A percentile compares a stretch with the other conserved stretches of the same genome.
These are phyloP conservation scores for Ceratocystis albifundus DNA, from an alignment of 2,329 filamentous ascomycete species.

Conservation along the genomic window DNA sequence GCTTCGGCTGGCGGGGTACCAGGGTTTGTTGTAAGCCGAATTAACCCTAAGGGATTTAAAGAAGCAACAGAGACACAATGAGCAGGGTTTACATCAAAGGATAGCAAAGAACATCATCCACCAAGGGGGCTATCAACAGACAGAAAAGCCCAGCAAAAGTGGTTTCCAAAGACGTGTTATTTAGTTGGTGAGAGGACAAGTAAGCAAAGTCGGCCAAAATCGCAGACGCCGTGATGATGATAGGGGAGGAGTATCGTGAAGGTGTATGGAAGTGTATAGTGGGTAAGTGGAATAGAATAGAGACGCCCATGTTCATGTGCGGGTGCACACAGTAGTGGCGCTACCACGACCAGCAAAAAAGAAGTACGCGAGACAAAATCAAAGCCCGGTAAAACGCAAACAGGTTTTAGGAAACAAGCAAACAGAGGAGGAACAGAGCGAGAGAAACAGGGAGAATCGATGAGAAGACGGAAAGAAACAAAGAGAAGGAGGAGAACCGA, in stretches of 20 bases:
- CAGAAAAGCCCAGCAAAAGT: neutral
- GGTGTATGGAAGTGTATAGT: neutral
- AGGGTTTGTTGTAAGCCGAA: slow-evolving; percentile 2
- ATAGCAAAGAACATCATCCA: neutral
- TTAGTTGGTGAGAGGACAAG: neutral
- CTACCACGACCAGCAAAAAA: neutral
- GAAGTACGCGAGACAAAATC: neutral
- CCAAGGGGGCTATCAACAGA: neutral
- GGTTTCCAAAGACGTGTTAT: neutral
- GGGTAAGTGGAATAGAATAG: neutral
- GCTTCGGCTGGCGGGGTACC: slow-evolving; percentile 5
- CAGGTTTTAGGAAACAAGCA: neutral
- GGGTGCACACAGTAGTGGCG: neutral
- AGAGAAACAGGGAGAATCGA: neutral
- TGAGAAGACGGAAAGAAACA: neutral
- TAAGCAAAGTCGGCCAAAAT: slow-evolving; percentile 11
- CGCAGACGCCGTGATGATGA: slow-evolving; percentile 11
- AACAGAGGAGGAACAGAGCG: slow-evolving; percentile 7
- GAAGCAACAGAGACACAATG: neutral
- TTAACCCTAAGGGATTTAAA: neutral
- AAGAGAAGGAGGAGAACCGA: neutral
- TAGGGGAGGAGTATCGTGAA: neutral
- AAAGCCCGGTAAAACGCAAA: neutral
- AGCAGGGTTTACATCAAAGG: neutral
- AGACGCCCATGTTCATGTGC: neutral